phyloP scores from a whole-genome alignment of 176 grass and related monocot species.

The Aegilops longissima region DNA sequence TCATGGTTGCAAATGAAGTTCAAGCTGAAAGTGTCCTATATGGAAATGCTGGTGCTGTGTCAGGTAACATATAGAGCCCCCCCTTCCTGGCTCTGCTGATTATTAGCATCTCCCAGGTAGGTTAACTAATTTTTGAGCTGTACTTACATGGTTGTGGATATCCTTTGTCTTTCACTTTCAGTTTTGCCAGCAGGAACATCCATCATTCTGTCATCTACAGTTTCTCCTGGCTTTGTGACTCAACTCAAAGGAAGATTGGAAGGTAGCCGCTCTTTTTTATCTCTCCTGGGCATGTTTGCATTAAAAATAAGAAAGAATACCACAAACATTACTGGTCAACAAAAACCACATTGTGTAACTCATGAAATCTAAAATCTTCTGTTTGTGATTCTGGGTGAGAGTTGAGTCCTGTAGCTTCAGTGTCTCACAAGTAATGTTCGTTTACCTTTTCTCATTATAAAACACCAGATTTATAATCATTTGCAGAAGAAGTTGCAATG shows the following conservation, averaged over 20 bases:
- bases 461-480: constrained; percentile 10
- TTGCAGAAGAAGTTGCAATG: constrained; percentile 11
- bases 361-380: not conserved
- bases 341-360: constrained; percentile 1
- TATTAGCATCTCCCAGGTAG: not conserved
- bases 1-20: constrained; percentile 98
- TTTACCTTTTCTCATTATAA: not conserved
- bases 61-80: constrained; percentile 53
- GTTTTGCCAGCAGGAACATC: constrained; percentile 71
- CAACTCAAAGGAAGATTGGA: constrained; percentile 74
- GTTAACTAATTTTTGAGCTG: constrained; percentile 16
- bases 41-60: constrained; percentile 70
- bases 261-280: constrained; percentile 40
- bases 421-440: constrained; percentile 8
- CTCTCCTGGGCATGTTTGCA: not conserved
- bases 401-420: not conserved
- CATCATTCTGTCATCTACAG: constrained; percentile 89
- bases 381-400: not conserved
- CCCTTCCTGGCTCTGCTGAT: not conserved
- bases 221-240: constrained; percentile 89
- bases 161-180: constrained; percentile 46
- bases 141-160: constrained; percentile 18
- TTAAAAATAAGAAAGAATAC: not conserved
- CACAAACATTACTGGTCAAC: not conserved
- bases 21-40: constrained; percentile 97